These are phyloP conservation scores for Venturia asperata DNA, from an alignment of 2,329 filamentous ascomycete genomes.

Conservation along the genomic window DNA sequence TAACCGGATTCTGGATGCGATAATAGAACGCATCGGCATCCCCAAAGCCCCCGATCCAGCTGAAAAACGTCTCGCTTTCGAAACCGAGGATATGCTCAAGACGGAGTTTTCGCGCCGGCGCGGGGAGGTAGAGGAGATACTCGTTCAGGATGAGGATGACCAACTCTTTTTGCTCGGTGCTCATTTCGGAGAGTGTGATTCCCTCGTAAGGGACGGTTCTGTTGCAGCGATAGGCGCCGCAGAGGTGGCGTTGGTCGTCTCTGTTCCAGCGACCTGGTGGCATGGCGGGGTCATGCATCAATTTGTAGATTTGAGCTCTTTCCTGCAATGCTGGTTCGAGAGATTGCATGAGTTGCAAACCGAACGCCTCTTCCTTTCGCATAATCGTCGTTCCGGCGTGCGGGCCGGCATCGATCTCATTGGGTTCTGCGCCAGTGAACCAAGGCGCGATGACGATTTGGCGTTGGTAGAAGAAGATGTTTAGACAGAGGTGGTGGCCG, in stretches of 20 bases:
- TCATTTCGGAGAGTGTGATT: slow-evolving; percentile 47
- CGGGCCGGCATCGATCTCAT: slow-evolving; percentile 60
- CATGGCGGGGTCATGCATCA: slow-evolving; percentile 51
- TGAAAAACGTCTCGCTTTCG: slow-evolving; percentile 68
- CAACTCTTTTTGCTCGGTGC: slow-evolving; percentile 43
- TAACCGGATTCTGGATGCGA: slow-evolving; percentile 66
- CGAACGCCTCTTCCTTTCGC: slow-evolving; percentile 55
- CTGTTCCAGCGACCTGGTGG: slow-evolving; percentile 66
- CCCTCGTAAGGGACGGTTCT: slow-evolving; percentile 67
- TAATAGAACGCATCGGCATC: slow-evolving; percentile 69
- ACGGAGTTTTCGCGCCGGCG: slow-evolving; percentile 46
- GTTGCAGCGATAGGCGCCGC: slow-evolving; percentile 73
- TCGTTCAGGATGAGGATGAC: slow-evolving; percentile 55
- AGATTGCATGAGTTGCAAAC: slow-evolving; percentile 63
- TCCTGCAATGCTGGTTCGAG: slow-evolving; percentile 42
- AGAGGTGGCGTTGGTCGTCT: slow-evolving; percentile 71
- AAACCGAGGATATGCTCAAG: slow-evolving; percentile 49
- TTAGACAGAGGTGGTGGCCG: slow-evolving; percentile 71
- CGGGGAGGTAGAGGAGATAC: slow-evolving; percentile 63
- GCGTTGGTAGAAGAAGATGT: slow-evolving; percentile 56
- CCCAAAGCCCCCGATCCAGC: slow-evolving; percentile 66
- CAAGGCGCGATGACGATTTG: slow-evolving; percentile 66
- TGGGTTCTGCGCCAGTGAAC: slow-evolving; percentile 76
- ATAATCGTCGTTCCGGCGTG: slow-evolving; percentile 60
- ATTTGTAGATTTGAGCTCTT: slow-evolving; percentile 50